Evolutionary conservation across 129 eudicot genomes (phyloP).

Genomic region (Helianthus annuus): DNA sequence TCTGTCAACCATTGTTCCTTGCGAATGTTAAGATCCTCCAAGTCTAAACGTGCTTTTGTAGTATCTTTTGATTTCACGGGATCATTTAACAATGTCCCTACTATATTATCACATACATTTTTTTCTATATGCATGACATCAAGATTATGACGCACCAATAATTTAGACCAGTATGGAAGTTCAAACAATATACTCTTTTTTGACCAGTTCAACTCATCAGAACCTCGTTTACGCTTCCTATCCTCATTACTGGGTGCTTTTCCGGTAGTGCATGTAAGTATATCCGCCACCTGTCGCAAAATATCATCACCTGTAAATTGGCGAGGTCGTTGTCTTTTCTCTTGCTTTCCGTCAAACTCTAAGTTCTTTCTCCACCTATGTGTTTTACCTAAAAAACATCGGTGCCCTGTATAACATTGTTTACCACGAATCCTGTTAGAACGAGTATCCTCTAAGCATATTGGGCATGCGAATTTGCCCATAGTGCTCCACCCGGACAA

Average conservation of each 20-base stretch:
- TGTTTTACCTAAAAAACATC: no score
- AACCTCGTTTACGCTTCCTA: constrained; percentile 6
- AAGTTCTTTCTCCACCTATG: no score
- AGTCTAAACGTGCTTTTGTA: constrained; percentile 3
- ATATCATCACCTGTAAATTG: neutral
- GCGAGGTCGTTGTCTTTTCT: no score
- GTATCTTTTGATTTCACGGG: constrained; percentile 15
- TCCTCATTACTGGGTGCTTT: constrained; percentile 7
- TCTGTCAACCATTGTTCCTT: no score
- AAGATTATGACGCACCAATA: constrained; percentile 5
- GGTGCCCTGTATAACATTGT: no score
- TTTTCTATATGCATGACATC: constrained; percentile 16
- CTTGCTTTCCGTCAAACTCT: no score
- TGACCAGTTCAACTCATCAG: constrained; percentile 9
- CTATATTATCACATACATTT: constrained; percentile 22
- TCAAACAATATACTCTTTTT: constrained; percentile 5
- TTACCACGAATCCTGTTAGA: no score
- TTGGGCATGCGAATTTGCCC: constrained; percentile 17
- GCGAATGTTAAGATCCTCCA: no score
- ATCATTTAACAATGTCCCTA: constrained; percentile 21
- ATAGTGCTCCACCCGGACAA: constrained; percentile 7
- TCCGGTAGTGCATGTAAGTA: neutral
- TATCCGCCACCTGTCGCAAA: neutral
- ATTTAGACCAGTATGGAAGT: constrained; percentile 6
- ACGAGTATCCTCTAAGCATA: no score